Conservation (phyloP, 345 rosid species). For the Hevea brasiliensis region DNA sequence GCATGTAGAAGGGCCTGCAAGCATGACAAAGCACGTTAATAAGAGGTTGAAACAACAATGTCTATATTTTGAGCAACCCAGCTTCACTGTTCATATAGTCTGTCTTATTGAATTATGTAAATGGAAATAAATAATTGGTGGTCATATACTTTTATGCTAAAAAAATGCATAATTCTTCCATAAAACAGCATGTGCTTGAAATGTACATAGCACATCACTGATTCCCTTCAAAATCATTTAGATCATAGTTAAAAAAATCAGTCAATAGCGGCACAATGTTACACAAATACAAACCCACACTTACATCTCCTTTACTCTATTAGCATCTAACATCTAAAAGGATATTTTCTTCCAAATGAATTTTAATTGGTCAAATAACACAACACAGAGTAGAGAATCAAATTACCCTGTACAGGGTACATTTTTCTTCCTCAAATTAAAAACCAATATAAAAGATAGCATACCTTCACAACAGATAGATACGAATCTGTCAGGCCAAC, state of each 20-base stretch:
- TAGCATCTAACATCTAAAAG: background rate
- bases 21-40: slow-evolving; percentile 2
- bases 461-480: slow-evolving; percentile 37
- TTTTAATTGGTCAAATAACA: background rate
- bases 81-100: background rate
- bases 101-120: background rate
- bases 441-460: background rate
- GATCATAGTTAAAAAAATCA: background rate
- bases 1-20: slow-evolving; percentile 39
- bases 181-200: background rate
- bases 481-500: slow-evolving; percentile 41
- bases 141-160: background rate
- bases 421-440: slow-evolving; percentile 3
- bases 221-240: slow-evolving; percentile 6
- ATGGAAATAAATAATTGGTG: background rate
- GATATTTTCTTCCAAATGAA: background rate
- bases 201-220: background rate
- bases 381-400: background rate
- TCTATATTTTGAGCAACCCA: slow-evolving; percentile 15
- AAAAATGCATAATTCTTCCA: background rate
- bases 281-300: no score
- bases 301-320: background rate
- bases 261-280: background rate
- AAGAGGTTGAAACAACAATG: background rate
- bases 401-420: background rate